Evolutionary conservation across 2,329 filamentous ascomycete species (phyloP), one percentile per base, ranked within the genome.

Genomic region (Trichoderma sp.): DNA sequence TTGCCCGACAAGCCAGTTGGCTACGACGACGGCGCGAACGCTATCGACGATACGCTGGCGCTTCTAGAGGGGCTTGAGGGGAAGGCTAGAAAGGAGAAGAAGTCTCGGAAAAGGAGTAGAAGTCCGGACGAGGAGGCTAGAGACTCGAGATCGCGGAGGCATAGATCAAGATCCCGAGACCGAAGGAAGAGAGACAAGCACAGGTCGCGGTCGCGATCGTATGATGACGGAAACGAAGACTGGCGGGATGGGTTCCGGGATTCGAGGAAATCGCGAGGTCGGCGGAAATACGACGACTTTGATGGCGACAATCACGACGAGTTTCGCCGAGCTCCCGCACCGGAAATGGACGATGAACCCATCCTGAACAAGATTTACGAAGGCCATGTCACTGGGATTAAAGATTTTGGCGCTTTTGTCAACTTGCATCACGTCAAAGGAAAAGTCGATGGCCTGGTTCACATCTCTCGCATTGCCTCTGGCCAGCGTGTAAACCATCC

Each of bases 361-460:
- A 83, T 94, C 39, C 80, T 96, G 7, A 90, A 90, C 83, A 99
- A 99, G 77, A 82, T 97, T 2, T 99, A 99, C 76, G 87, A 93
- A 71, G 96, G 96, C 1, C 90, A 90, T 75, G 92, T 98, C 16
- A 97, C 93, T 0, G 94, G 94, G 0, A 85, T 99, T 66, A 98
- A 97, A 75, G 93, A 97, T 71, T 99, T 98, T 80, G 96, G 96
- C 13, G 94, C 90, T 0, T 99, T 99, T 79, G 94, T 98, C 69
- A 97, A 96, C 73, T 79, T 99, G n/a, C 87, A 90, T 73, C 91
- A 94, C 21, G 91, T 99, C 1, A 89, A 86, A 74, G 95, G 94
- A 58, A 96, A 94, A 78, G 91, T 96, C 1, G 94, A 97, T 76
- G 96, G 96, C 0, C 83, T 99, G 72, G 95, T 99, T 0, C 96